phyloP scores from a whole-genome alignment of 2,329 filamentous ascomycete species.

The Reticulascus tulasneorum region DNA sequence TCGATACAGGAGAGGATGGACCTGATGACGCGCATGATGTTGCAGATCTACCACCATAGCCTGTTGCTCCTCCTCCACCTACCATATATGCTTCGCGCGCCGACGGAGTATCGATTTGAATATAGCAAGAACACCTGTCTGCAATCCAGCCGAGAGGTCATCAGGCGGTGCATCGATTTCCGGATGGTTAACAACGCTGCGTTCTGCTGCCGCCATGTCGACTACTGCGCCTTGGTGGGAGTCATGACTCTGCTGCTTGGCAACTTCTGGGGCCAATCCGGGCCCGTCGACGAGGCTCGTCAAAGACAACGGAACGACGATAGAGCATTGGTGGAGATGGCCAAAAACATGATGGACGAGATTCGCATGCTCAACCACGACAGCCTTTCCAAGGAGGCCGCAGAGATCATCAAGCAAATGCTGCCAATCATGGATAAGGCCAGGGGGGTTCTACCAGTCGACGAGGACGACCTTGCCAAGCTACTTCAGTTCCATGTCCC shows the following conservation, averaged over 20 bases:
- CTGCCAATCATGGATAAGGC: conserved; percentile 33
- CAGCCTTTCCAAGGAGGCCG: conserved; percentile 36
- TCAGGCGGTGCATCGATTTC: conserved; percentile 45
- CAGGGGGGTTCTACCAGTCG: conserved; percentile 6
- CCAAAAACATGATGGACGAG: conserved; percentile 32
- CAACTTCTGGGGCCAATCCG: conserved; percentile 33
- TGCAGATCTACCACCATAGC: conserved; percentile 48
- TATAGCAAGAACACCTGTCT: conserved; percentile 47
- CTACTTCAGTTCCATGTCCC: conserved; percentile 38
- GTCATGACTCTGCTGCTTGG: conserved; percentile 47
- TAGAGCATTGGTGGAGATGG: conserved; percentile 29
- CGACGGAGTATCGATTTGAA: conserved; percentile 34
- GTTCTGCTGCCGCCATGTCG: conserved; percentile 42
- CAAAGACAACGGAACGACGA: conserved; percentile 27
- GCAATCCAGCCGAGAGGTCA: conserved; percentile 46
- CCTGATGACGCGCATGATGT: conserved; percentile 30
- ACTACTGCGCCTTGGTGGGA: conserved; percentile 49
- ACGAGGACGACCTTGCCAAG: conserved; percentile 12
- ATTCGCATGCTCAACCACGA: conserved; percentile 35
- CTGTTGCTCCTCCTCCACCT: conserved; percentile 50
- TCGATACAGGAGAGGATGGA: conserved; percentile 9
- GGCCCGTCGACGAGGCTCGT: conserved; percentile 16
- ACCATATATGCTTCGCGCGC: conserved; percentile 47
- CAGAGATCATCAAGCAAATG: conserved; percentile 38
- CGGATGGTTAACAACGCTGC: conserved; percentile 32